These are phyloP conservation scores for Ascochyta koolunga DNA, from an alignment of 2,329 filamentous ascomycete genomes.

Conservation along the genomic window DNA sequence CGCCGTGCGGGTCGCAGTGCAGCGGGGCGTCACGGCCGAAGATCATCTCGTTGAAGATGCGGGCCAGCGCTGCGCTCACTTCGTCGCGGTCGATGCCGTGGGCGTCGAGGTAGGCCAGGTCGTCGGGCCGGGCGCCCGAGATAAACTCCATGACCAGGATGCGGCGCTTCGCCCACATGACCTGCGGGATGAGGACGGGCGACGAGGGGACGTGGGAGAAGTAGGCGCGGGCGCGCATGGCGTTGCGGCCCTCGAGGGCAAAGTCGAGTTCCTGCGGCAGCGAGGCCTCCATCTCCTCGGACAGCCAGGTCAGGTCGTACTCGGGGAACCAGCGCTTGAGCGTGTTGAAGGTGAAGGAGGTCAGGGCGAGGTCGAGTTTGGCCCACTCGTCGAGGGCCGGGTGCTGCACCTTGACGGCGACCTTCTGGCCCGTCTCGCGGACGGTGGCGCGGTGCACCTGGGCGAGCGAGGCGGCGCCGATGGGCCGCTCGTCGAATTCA, in stretches of 20 bases:
- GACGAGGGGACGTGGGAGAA: constrained; percentile 75
- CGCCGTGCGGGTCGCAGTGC: constrained; percentile 96
- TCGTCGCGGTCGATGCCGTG: constrained; percentile 93
- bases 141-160: constrained; percentile 97
- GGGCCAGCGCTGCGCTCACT: constrained; percentile 86
- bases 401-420: constrained; percentile 97
- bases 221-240: constrained; percentile 77
- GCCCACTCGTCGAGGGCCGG: constrained; percentile 89
- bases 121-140: constrained; percentile 83
- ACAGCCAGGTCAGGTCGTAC: constrained; percentile 96
- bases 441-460: constrained; percentile 91
- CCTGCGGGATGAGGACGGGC: constrained; percentile 87
- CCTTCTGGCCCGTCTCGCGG: constrained; percentile 79
- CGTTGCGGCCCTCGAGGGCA: constrained; percentile 81
- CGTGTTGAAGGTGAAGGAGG: constrained; percentile 85
- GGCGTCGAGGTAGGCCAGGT: constrained; percentile 82
- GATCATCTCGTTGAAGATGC: constrained; percentile 99
- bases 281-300: constrained; percentile 88
- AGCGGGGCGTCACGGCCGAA: constrained; percentile 87
- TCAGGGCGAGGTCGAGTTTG: constrained; percentile 83
- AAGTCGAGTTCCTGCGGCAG: constrained; percentile 94
- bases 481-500: constrained; percentile 78
- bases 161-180: constrained; percentile 85
- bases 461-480: constrained; percentile 90
- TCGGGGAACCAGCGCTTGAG: constrained; percentile 95